These are phyloP conservation scores for Cyamopsis tetragonoloba DNA, from an alignment of 306 rosid genomes.

Conservation along the genomic window DNA sequence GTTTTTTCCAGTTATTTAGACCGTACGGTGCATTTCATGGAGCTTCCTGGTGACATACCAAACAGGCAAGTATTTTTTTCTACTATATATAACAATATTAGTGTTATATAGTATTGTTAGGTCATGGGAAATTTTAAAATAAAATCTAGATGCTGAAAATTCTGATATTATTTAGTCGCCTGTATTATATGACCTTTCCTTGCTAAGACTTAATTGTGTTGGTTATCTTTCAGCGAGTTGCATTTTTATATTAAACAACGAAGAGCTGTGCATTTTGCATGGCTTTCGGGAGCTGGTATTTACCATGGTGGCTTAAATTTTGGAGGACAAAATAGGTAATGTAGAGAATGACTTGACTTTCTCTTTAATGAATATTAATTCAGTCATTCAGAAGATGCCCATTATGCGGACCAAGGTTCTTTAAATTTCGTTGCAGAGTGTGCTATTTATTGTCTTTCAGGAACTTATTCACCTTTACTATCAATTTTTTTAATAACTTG, in stretches of 20 bases:
- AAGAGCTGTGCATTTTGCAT: slow-evolving; percentile 94
- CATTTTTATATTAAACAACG: slow-evolving; percentile 93
- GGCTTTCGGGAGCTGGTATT: slow-evolving; percentile 99
- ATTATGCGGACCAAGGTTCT: slow-evolving; percentile 15
- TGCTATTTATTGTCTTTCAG: slow-evolving; percentile 12
- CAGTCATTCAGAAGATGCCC: slow-evolving; percentile 1
- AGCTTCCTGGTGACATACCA: slow-evolving; percentile 93
- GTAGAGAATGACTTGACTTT: slow-evolving; percentile 25
- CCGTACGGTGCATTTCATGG: slow-evolving; percentile 92
- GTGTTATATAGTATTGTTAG: background rate
- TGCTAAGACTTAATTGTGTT: slow-evolving; percentile 21
- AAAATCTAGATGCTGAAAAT: slow-evolving; percentile 10
- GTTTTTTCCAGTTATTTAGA: slow-evolving; percentile 79
- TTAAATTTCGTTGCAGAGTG: slow-evolving; percentile 19
- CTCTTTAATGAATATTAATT: background rate
- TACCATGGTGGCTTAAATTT: slow-evolving; percentile 91
- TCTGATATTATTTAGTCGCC: background rate
- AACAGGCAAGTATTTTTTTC: slow-evolving; percentile 59
- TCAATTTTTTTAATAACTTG: slow-evolving; percentile 20
- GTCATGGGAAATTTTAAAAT: background rate
- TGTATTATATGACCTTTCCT: background rate
- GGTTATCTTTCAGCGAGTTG: slow-evolving; percentile 68
- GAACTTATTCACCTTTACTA: slow-evolving; percentile 2
- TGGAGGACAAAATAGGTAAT: slow-evolving; percentile 81
- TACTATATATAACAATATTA: background rate